phyloP scores from a whole-genome alignment of 2,329 filamentous ascomycete genomes.

The Colletotrichum truncatum region DNA sequence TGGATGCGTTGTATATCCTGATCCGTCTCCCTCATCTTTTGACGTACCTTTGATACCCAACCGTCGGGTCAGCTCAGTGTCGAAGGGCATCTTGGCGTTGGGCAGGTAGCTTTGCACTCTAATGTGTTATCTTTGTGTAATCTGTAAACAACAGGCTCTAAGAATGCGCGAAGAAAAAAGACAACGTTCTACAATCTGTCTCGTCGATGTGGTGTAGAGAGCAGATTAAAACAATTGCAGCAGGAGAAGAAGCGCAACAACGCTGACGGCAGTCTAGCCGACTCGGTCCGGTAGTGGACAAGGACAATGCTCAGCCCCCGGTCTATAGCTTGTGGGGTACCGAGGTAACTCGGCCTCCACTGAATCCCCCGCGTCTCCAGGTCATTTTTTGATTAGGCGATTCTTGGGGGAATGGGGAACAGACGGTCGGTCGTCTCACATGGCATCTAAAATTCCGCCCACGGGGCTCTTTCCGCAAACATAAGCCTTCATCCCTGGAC shows the following conservation, averaged over 20 bases:
- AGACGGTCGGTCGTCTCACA: neutral
- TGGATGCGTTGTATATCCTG: slow-evolving; percentile 2
- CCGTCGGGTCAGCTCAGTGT: slow-evolving; percentile 65
- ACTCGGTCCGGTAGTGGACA: slow-evolving; percentile 23
- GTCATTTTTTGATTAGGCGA: slow-evolving; percentile 14
- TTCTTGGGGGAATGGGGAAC: slow-evolving; percentile 3
- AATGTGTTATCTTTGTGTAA: neutral
- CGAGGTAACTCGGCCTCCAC: slow-evolving; percentile 31
- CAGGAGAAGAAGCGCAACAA: neutral
- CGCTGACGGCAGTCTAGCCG: slow-evolving; percentile 25
- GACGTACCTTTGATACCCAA: slow-evolving; percentile 62
- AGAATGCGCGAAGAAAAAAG: neutral
- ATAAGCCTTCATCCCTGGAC: neutral
- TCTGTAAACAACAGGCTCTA: neutral
- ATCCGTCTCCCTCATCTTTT: neutral
- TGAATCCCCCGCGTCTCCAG: slow-evolving; percentile 25
- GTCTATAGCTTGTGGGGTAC: slow-evolving; percentile 9
- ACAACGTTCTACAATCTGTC: neutral
- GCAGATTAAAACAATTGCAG: neutral
- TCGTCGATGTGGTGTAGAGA: neutral
- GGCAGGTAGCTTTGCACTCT: slow-evolving; percentile 16
- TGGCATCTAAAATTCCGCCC: slow-evolving; percentile 14
- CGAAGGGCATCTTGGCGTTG: slow-evolving; percentile 63
- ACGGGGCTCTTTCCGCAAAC: slow-evolving; percentile 13
- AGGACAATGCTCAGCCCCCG: slow-evolving; percentile 15